phyloP scores from a whole-genome alignment of 2,329 filamentous ascomycete species.

The Colletotrichum lindemuthianum region DNA sequence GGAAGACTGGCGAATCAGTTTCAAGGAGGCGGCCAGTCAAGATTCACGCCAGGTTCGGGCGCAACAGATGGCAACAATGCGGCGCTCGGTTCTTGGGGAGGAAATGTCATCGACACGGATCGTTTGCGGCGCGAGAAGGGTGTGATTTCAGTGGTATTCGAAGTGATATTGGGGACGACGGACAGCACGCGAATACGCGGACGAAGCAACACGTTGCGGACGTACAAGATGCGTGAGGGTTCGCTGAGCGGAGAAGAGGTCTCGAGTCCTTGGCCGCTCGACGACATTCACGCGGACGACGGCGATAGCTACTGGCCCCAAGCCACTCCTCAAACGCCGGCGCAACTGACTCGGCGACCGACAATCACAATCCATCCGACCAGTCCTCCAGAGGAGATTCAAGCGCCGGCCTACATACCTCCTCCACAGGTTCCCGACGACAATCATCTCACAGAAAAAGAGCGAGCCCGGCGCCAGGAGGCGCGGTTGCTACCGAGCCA shows the following conservation, averaged over 20 bases:
- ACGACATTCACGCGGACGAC: constrained; percentile 27
- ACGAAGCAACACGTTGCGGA: constrained; percentile 37
- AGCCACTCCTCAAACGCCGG: constrained; percentile 19
- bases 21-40: constrained; percentile 70
- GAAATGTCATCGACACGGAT: constrained; percentile 87
- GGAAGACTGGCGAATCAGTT: constrained; percentile 82
- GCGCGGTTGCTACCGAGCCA: constrained; percentile 83
- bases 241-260: constrained; percentile 47
- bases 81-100: constrained; percentile 64
- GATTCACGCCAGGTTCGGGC: constrained; percentile 42
- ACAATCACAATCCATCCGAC: constrained; percentile 31
- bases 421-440: constrained; percentile 70
- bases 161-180: constrained; percentile 85
- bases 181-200: constrained; percentile 67
- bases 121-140: constrained; percentile 88
- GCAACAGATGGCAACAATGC: constrained; percentile 53
- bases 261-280: constrained; percentile 36
- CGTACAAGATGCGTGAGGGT: constrained; percentile 38
- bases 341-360: constrained; percentile 19
- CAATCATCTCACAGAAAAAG: constrained; percentile 80
- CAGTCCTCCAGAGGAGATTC: constrained; percentile 42
- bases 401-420: constrained; percentile 63
- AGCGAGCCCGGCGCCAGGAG: constrained; percentile 81
- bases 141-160: constrained; percentile 87
- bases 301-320: constrained; percentile 32